These are phyloP conservation scores for Colletotrichum noveboracense DNA, from an alignment of 2,329 filamentous ascomycete species.

Conservation along the genomic window DNA sequence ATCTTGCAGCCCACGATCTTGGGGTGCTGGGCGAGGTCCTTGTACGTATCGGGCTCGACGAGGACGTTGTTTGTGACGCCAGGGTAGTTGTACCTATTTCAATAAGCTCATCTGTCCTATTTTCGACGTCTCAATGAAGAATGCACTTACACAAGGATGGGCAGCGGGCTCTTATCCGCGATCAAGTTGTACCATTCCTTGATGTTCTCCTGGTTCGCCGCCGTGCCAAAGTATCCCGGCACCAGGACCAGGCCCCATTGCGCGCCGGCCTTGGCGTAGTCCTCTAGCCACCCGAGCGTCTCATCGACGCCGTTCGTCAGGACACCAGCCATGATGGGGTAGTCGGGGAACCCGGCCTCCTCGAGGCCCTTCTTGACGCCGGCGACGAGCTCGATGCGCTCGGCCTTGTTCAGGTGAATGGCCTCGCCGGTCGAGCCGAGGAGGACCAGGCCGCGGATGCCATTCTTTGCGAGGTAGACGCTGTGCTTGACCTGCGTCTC, in stretches of 20 bases:
- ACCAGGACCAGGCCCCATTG: constrained; percentile 68
- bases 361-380: constrained; percentile 59
- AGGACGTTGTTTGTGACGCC: constrained; percentile 69
- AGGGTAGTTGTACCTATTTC: constrained; percentile 58
- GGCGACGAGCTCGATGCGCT: constrained; percentile 59
- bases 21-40: constrained; percentile 59
- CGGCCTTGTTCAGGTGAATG: constrained; percentile 61
- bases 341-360: constrained; percentile 59
- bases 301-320: constrained; percentile 59
- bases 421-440: constrained; percentile 69
- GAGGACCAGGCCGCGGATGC: constrained; percentile 65
- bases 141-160: constrained; percentile 60
- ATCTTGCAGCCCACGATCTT: constrained; percentile 75
- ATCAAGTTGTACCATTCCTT: constrained; percentile 65
- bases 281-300: constrained; percentile 61
- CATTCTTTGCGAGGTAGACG: constrained; percentile 62
- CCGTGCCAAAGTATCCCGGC: constrained; percentile 68
- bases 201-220: constrained; percentile 62
- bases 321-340: constrained; percentile 59
- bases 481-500: constrained; percentile 63
- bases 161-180: constrained; percentile 64
- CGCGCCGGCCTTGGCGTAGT: constrained; percentile 61
- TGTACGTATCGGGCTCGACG: constrained; percentile 64
- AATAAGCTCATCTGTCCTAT: too few relatives aligned
- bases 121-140: neutral